Conservation (phyloP, 2,329 filamentous ascomycete genomes). For the Fusarium euwallaceae region DNA sequence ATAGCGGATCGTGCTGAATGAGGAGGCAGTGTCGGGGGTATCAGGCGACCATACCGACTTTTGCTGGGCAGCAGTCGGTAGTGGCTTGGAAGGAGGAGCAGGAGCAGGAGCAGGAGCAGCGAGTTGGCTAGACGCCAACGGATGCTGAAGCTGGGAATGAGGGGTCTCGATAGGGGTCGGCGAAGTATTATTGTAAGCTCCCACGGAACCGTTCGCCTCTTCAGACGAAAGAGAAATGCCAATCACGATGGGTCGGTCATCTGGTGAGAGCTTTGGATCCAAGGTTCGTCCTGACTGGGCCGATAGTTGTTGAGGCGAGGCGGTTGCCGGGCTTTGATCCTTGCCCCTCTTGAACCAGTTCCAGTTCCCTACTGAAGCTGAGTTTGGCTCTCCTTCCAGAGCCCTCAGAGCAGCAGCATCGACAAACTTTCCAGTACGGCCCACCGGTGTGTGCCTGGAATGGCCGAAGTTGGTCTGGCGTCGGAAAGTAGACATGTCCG, state of each 20-base stretch:
- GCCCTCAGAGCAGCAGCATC: conserved; percentile 71
- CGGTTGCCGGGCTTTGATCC: conserved; percentile 45
- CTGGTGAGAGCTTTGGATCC: conserved; percentile 71
- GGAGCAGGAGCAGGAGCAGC: background rate
- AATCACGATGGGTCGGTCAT: conserved; percentile 79
- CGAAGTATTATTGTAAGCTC: conserved; percentile 56
- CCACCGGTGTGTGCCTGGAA: conserved; percentile 48
- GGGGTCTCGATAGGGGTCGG: conserved; percentile 44
- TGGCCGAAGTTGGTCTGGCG: conserved; percentile 56
- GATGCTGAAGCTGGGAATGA: conserved; percentile 18
- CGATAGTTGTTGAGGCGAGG: conserved; percentile 41
- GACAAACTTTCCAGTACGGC: conserved; percentile 62
- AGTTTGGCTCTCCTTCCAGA: conserved; percentile 67
- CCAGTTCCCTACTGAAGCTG: conserved; percentile 68
- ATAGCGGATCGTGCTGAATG: conserved; percentile 58
- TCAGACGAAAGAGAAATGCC: conserved; percentile 74
- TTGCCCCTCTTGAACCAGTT: conserved; percentile 66
- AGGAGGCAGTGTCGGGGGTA: conserved; percentile 64
- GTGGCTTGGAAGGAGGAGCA: conserved; percentile 19
- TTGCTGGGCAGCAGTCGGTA: conserved; percentile 49
- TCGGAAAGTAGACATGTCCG: conserved; percentile 72
- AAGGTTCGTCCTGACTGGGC: conserved; percentile 43
- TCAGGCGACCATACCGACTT: conserved; percentile 73
- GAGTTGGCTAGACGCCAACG: conserved; percentile 14
- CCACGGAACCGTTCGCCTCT: conserved; percentile 52